Base-by-base conservation (phyloP, 2,329 filamentous ascomycete genomes). In the Alternaria dauci region DNA sequence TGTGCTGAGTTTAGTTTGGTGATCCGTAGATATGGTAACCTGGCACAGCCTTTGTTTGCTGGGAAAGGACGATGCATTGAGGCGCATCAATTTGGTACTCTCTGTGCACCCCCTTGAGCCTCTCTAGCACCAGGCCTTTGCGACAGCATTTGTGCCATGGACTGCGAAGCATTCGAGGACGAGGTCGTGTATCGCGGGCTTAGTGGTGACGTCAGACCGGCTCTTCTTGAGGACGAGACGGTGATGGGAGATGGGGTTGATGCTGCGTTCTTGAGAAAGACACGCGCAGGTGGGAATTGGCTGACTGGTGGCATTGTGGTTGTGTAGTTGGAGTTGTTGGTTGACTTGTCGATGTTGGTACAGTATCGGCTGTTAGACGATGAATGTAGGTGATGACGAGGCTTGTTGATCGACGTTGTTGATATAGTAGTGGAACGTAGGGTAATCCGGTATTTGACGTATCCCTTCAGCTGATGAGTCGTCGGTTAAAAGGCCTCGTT, bases 201-300 rank as follows among this genome's bases (percentile, higher is more conserved):
- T 9, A 65, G 30, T 12, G 62, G 64, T 25, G 59, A 62, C 6
- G 64, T 43, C 36, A 67, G 39, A 8, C 59, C 47, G 20, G 64
- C 47, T 54, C 55, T 55, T 47, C 62, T 44, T 7, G 55, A 46
- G 14, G 59, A 25, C 16, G 56, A 41, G 23, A 42, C 51, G 20
- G 53, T 48, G 18, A 59, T 59, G 46, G 62, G 39, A 8, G 55
- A 55, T 47, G 65, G 47, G 23, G 63, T 47, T 5, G 53, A 43
- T 11, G 56, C 20, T 20, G 62, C 51, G 5, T 58, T 63, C 52
- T 76, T 74, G 55, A 76, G 61, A 54, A 74, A 76, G 63, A 75
- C 71, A 20, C 73, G 68, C 5, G 73, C 73, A 11, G 73, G 72
- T 14, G 73, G 73, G 57, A 76, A 74, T 67, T 74, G 71, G 62